Evolutionary conservation across 441 rosid species (phyloP), one percentile per base, ranked within the genome.

Genomic region (Cnidoscolus chayamansa): DNA sequence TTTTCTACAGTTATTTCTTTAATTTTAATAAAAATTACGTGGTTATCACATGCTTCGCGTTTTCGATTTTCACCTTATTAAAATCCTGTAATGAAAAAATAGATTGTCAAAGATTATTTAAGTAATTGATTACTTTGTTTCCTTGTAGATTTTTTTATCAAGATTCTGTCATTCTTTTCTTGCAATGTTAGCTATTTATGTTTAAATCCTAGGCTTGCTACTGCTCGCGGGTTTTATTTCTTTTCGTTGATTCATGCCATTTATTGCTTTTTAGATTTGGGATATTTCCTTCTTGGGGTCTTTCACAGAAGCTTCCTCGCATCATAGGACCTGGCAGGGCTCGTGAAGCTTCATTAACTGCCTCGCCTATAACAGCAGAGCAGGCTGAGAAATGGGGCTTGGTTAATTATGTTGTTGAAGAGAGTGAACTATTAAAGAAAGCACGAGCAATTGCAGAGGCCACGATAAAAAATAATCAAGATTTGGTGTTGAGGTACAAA

Each of bases 241-340:
- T 15, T 2, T 15, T 13, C n/a, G 4, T n/a, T 40, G 20, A 0
- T n/a, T 49, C 6, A 7, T 43, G 19, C 30, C 19, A 57, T 20
- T 32, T 55, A 4, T 35, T 63, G 15, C 30, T 45, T 76, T 25
- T 71, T 76, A 78, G 93, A 71, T 87, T 90, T 85, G 94, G 93
- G 61, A 88, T 94, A 86, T 92, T 92, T 70, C 97, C 98, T 50
- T 88, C 97, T 0, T 94, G 97, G 96, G 97, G 97, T 54, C 85
- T 94, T 25, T 94, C 98, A 50, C 97, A 94, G 84, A 94, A 90
- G 87, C 88, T 94, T 43, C 70, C 94, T 4, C 86, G 96, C 50
- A 78, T 90, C 68, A 86, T 92, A 0, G 97, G 97, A 78, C 84
- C 91, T 25, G 86, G 89, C 71, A 88, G 84, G 79, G 97, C 98